phyloP scores from a whole-genome alignment of 805 yeast species.

The Candida germanica region DNA sequence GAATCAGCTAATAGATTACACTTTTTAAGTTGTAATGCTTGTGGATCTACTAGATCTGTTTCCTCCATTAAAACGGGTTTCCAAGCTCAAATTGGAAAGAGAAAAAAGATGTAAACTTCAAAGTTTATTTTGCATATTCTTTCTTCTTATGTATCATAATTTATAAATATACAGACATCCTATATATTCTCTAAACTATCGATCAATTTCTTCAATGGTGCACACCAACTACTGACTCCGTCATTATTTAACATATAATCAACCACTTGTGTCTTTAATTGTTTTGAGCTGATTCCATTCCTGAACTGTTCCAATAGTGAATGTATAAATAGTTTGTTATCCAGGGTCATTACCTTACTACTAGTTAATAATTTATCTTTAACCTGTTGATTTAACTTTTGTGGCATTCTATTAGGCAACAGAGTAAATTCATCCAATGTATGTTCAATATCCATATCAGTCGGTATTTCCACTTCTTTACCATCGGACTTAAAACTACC shows the following conservation, averaged over 20 bases:
- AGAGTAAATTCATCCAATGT: slow-evolving; percentile 9
- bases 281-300: not conserved
- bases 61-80: slow-evolving; percentile 98
- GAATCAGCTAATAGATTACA: slow-evolving; percentile 95
- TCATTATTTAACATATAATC: slow-evolving; percentile 56
- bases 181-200: slow-evolving; percentile 23
- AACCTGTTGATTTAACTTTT: slow-evolving; percentile 43
- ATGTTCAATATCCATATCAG: slow-evolving; percentile 1
- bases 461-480: not conserved
- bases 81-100: slow-evolving; percentile 95
- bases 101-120: slow-evolving; percentile 48
- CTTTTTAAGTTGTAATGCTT: slow-evolving; percentile 95
- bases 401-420: slow-evolving; percentile 30
- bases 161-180: slow-evolving; percentile 7
- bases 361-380: slow-evolving; percentile 30
- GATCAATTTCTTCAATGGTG: slow-evolving; percentile 58
- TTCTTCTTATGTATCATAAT: slow-evolving; percentile 15
- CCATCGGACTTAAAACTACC: not conserved
- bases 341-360: slow-evolving; percentile 1
- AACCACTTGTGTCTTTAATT: slow-evolving; percentile 31
- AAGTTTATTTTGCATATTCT: slow-evolving; percentile 2
- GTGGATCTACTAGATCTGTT: slow-evolving; percentile 97
- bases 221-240: slow-evolving; percentile 63
- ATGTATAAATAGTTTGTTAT: slow-evolving; percentile 15
- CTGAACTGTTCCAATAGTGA: slow-evolving; percentile 10